phyloP scores from a whole-genome alignment of 164 flowering plant genomes.

The Echeveria elegans region DNA sequence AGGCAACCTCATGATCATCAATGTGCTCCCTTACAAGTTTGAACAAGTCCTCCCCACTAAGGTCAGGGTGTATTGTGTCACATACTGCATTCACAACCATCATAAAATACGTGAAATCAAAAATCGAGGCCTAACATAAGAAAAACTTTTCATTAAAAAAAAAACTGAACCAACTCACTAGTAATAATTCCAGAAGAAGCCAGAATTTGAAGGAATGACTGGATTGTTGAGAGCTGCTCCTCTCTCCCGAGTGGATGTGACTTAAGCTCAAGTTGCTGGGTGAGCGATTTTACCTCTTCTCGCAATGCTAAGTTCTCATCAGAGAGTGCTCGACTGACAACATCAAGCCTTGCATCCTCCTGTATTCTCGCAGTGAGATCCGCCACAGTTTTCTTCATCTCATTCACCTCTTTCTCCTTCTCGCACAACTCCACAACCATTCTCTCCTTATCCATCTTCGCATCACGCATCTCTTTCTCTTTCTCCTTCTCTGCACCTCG shows the following conservation, averaged over 20 bases:
- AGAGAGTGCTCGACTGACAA: background rate
- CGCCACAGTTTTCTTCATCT: background rate
- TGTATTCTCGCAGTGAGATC: background rate
- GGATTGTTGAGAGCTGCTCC: background rate
- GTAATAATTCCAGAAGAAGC: background rate
- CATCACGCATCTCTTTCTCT: too few species aligned
- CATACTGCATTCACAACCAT: background rate
- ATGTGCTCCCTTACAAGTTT: background rate
- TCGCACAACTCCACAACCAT: background rate
- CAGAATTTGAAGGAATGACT: background rate
- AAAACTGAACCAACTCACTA: background rate
- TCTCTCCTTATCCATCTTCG: background rate
- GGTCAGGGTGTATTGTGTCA: background rate
- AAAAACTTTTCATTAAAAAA: too few species aligned
- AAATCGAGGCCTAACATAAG: background rate
- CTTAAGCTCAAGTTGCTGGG: constrained; percentile 4
- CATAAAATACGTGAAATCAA: background rate
- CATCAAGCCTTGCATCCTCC: background rate
- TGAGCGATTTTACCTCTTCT: background rate
- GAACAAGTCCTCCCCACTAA: background rate
- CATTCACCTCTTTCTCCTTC: background rate
- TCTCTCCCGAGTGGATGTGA: background rate
- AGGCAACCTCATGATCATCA: background rate
- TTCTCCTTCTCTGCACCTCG: background rate
- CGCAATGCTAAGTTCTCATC: background rate